Evolutionary conservation across 208 protist genomes (phyloP), one percentile per base, ranked within the genome.

Genomic region (Phytomonas sp.): DNA sequence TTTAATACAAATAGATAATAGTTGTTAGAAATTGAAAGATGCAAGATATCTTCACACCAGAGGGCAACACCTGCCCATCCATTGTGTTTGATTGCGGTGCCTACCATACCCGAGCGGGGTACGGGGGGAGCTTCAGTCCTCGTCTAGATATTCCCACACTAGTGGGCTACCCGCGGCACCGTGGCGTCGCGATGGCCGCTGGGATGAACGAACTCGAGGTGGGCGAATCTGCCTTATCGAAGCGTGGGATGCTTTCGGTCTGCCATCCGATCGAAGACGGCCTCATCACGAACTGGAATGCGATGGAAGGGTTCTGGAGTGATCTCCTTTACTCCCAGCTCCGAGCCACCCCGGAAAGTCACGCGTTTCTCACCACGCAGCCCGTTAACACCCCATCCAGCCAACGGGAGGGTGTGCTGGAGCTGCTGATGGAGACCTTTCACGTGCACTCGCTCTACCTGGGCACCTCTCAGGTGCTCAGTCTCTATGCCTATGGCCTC

Each of bases 401-500:
- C 32, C 89, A 97, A 75, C 90, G 89, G 72, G 93, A 97, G 79
- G 85, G 87, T 56, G 97, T 88, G 31, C 73, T 96, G 32, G 89
- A 97, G 76, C 87, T 97, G 13, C 95, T 98, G 85, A 97, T 98
- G 89, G 93, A 98, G 69, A 97, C 91, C 26, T 98, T 98, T 78
- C 88, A 95, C 72, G 87, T 85, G 1, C 88, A 97, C 72, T 91
- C 91, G 13, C 80, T 98, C 30, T 98, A 92, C 78, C 77, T 98
- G 63, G 91, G 83, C 37, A 81, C 83, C 2, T 96, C 94, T 31
- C 87, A 94, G 73, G 91, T 98, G 71, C 79, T 98, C 53, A 95
- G 92, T 36, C 74, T 98, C 43, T 98, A 98, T 83, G 80, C 83
- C 43, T 96, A 95, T 70, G 97, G 97, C 13, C 73, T 91, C 33